Evolutionary conservation across 2,329 filamentous ascomycete genomes (phyloP), one percentile per base, ranked within the genome.

Genomic region (Ampelomyces quisqualis): DNA sequence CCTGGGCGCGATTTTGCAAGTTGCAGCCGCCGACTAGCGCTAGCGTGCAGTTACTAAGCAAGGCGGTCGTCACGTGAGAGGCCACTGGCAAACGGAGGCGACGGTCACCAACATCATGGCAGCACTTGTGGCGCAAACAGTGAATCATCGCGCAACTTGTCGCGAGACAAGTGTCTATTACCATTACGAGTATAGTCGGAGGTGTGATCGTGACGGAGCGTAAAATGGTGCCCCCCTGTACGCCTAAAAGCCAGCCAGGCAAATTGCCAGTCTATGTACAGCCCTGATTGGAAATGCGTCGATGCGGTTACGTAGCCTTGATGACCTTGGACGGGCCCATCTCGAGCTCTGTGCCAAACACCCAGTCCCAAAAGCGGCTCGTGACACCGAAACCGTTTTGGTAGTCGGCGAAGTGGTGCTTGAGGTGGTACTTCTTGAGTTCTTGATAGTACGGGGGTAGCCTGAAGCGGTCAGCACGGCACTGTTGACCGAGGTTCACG

Each of bases 331-430:
- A 63, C n/a, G 70, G 55, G 34, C 60, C 64, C 55, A 73, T 73
- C 38, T 77, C 70, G 37, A 98, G 76, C 72, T 95, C 85, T 1
- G 93, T 98, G 53, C 90, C 89, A 65, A 98, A 98, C 5, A 98
- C 73, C 34, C 73, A 75, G 68, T 98, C 93, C 93, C 93, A 98
- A 77, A 98, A 95, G 53, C 85, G 83, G 76, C 86, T 96, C 21
- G 91, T 96, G 36, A 98, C 91, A 41, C 93, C 93, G 58, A 97
- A 98, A 37, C 93, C 93, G 53, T 95, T 91, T 70, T 98, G 87
- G 67, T 94, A 98, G 68, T 98, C 93, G 47, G 93, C 88, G 70
- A 96, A 98, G 73, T 98, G 93, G 68, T 98, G 93, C 67, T 90
- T 83, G 20, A 98, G 83, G 66, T 98, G 93, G 65, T 96, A 95